Evolutionary conservation across 176 grass and related monocot genomes (phyloP), one percentile per base, ranked within the genome.

Genomic region (Musa beccarii): DNA sequence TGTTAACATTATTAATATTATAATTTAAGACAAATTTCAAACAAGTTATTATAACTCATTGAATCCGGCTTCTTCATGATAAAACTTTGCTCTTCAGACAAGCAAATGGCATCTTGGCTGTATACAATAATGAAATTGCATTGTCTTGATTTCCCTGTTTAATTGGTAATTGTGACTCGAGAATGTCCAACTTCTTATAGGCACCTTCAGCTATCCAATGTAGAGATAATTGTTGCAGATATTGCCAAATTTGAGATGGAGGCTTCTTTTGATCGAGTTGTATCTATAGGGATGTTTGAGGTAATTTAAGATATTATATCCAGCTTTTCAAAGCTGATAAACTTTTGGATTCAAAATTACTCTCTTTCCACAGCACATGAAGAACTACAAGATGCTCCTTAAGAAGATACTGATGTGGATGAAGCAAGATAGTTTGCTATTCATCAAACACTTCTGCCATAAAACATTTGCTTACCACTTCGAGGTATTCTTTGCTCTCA

Each of bases 231-330:
- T 76, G 88, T 93, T 56, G 90, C 94, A 53, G 90, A 98, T 65
- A 93, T 93, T 54, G 86, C 88, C 82, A 91, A 87, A 68, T 98
- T 98, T 83, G 81, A 98, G 63, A 98, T 98, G 94, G 90, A 93
- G 65, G 79, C 76, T 76, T 83, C 90, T 59, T 98, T 93, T 80
- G 94, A 98, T 78, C 87, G 90, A 84, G 84, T 98, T 76, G 68
- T 98, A 82, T 98, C 90, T 16, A 93, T 98, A 80, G 90, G 86
- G 73, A 98, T 98, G 94, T 96, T 96, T 81, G 89, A 96, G 93
- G 93, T 90, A 75, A 55, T 56, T 56, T 24, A 57, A 56, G 15
- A n/a, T 15, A 9, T 28, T 55, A 17, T 1, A 9, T 15, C 8
- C 15, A 29, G 2, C 68, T n/a, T 9, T 25, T 52, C 17, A 61